Evolutionary conservation across 371 early-diverging fungal genomes (phyloP).

Genomic region (Rhizopus stolonifer): DNA sequence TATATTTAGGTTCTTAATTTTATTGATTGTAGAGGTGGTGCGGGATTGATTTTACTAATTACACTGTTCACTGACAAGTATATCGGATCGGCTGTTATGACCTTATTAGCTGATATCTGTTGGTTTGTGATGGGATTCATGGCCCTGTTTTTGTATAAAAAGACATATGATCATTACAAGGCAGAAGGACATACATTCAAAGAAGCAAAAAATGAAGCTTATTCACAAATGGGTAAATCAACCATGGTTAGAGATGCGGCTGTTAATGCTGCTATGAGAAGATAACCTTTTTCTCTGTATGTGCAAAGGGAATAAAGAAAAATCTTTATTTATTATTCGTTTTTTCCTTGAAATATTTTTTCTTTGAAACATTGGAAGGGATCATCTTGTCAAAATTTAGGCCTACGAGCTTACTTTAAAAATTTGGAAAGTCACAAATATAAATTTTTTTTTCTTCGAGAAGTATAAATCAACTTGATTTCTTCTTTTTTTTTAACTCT

Average conservation of each 20-base stretch:
- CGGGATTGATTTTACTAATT: constrained; percentile 79
- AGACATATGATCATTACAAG: constrained; percentile 73
- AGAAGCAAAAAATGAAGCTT: constrained; percentile 80
- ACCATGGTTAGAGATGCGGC: constrained; percentile 50
- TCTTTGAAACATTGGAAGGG: too few species aligned
- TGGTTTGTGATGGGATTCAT: constrained; percentile 65
- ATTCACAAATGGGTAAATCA: constrained; percentile 50
- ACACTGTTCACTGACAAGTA: constrained; percentile 69
- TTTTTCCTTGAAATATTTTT: too few species aligned
- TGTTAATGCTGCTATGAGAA: constrained; percentile 46
- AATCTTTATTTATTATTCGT: too few species aligned
- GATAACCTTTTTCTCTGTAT: constrained; percentile 11
- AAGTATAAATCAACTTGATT: background rate
- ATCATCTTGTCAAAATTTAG: too few species aligned
- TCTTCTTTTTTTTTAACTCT: background rate
- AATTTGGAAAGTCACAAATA: constrained; percentile 14
- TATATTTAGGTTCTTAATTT: too few species aligned
- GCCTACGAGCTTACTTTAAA: constrained; percentile 53
- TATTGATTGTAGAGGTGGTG: constrained; percentile 64
- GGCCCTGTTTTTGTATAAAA: constrained; percentile 61
- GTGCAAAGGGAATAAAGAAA: too few species aligned
- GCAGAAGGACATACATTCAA: constrained; percentile 81
- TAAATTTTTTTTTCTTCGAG: constrained; percentile 13
- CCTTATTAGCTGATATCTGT: constrained; percentile 66
- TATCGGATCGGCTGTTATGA: constrained; percentile 67